Percentiles rank a stretch among this genome's conserved stretches.
These are phyloP conservation scores for Pythium phragmitis DNA, from an alignment of 352 stramenopile genomes.

Conservation along the genomic window DNA sequence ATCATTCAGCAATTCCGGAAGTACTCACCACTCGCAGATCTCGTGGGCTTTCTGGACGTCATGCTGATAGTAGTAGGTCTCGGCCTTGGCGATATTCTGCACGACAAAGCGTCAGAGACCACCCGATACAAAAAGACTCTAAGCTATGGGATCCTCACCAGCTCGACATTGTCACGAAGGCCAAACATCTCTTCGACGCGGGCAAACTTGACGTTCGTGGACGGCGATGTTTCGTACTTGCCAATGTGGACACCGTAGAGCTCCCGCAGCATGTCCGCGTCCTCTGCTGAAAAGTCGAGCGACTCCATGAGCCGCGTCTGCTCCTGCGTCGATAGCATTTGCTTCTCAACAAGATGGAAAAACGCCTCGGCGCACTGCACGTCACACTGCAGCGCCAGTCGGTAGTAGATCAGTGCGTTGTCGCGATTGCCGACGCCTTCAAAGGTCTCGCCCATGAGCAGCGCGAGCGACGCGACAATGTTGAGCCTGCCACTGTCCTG, in stretches of 20 bases:
- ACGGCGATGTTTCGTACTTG: conserved; percentile 65
- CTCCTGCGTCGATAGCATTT: conserved; percentile 73
- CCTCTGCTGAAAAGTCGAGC: conserved; percentile 60
- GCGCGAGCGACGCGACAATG: conserved; percentile 71
- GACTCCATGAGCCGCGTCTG: conserved; percentile 69
- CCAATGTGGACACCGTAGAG: conserved; percentile 71
- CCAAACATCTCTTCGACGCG: conserved; percentile 56
- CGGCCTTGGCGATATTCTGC: conserved; percentile 72
- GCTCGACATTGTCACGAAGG: conserved; percentile 58
- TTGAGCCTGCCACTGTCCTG: conserved; percentile 47
- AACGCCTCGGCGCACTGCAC: conserved; percentile 78
- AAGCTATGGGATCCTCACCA: conserved; percentile 33
- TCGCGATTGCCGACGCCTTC: conserved; percentile 83
- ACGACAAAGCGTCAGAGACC: not conserved
- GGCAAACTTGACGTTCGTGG: conserved; percentile 64
- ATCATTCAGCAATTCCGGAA: not conserved
- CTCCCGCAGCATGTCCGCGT: conserved; percentile 56
- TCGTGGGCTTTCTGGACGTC: conserved; percentile 78
- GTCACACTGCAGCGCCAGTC: conserved; percentile 74
- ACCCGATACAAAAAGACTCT: conserved; percentile 3
- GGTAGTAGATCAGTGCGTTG: conserved; percentile 75
- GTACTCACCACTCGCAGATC: conserved; percentile 66
- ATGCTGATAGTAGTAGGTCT: conserved; percentile 86
- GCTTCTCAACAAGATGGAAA: conserved; percentile 84
- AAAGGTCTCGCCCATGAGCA: conserved; percentile 83